These are phyloP conservation scores for Cordyceps tenuipes DNA, from an alignment of 2,329 filamentous ascomycete species.

Conservation along the genomic window DNA sequence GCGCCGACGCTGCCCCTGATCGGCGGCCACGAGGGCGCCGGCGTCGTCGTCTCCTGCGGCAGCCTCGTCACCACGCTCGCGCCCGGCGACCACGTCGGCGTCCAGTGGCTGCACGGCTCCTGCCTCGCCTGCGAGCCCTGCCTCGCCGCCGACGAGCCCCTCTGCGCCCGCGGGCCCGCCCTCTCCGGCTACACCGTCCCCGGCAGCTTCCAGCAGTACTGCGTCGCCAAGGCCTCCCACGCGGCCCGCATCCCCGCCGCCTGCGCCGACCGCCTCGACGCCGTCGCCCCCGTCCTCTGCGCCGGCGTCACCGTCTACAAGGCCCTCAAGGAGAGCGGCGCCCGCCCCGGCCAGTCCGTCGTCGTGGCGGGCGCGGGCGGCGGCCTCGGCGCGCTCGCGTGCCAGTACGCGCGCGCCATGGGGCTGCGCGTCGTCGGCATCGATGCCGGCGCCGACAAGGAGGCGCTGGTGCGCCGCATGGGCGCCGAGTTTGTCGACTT, in stretches of 20 bases:
- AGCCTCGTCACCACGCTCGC: conserved; percentile 65
- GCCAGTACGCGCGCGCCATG: conserved; percentile 90
- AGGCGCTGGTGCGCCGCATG: conserved; percentile 57
- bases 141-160: conserved; percentile 69
- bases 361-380: conserved; percentile 69
- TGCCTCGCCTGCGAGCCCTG: conserved; percentile 82
- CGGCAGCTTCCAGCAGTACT: conserved; percentile 89
- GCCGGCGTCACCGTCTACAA: conserved; percentile 86
- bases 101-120: conserved; percentile 90
- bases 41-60: conserved; percentile 73
- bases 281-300: conserved; percentile 72
- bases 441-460: conserved; percentile 77
- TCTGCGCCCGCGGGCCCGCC: conserved; percentile 59
- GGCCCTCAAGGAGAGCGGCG: conserved; percentile 60
- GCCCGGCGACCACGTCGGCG: conserved; percentile 76
- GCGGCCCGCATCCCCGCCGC: conserved; percentile 75
- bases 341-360: conserved; percentile 57
- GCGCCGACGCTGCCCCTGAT: conserved; percentile 74
- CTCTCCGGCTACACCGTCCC: conserved; percentile 91
- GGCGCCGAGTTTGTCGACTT: conserved; percentile 82
- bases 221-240: conserved; percentile 77
- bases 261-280: conserved; percentile 58
- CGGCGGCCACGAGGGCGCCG: conserved; percentile 73
- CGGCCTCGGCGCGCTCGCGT: conserved; percentile 60
- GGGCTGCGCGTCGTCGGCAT: conserved; percentile 73